Evolutionary conservation across 2,329 filamentous ascomycete species (phyloP), one percentile per base, ranked within the genome.

Genomic region (Colletotrichum godetiae): DNA sequence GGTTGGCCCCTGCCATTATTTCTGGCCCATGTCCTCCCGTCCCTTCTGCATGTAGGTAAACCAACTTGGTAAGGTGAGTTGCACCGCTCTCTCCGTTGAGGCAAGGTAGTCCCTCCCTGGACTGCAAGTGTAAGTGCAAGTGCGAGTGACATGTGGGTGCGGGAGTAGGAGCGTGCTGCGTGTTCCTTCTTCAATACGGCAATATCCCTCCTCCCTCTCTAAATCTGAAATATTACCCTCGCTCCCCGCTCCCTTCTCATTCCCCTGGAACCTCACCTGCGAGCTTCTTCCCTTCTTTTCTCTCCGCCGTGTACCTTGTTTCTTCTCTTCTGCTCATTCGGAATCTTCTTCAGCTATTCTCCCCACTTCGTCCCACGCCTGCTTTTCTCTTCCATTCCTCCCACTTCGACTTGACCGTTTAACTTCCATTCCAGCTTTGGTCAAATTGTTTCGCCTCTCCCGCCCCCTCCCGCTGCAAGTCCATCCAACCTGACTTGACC

Each of bases 241-340:
- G 22, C 12, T 29, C 53, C 56, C 22, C 63, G 49, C 68, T 72
- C 59, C 59, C 66, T 69, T 56, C 27, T 55, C 66, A 35, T 59
- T 72, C 33, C 42, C 52, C 42, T 19, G n/a, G 33, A 13, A 66
- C 53, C 59, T 69, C 66, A 52, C 58, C 59, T 69, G 27, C 46
- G 24, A 60, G 70, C 55, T 64, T 69, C 65, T 69, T 72, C 65
- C 53, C 33, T 68, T 69, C 59, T 72, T 67, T 24, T 46, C 58
- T 62, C 24, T n/a, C 58, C 57, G 35, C 59, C 33, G 52, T 15
- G 31, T 24, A 11, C 52, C 69, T 55, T 60, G 62, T 35, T 60
- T 55, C 31, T 60, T 53, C 46, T 37, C n/a, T 57, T 52, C n/a
- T 15, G 49, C 52, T 15, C 60, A n/a, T 67, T 35, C 42, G 42